A percentile compares a stretch with the other conserved stretches of the same genome.
phyloP scores from a whole-genome alignment of 2,329 filamentous ascomycete species.

The Chalara sp. region DNA sequence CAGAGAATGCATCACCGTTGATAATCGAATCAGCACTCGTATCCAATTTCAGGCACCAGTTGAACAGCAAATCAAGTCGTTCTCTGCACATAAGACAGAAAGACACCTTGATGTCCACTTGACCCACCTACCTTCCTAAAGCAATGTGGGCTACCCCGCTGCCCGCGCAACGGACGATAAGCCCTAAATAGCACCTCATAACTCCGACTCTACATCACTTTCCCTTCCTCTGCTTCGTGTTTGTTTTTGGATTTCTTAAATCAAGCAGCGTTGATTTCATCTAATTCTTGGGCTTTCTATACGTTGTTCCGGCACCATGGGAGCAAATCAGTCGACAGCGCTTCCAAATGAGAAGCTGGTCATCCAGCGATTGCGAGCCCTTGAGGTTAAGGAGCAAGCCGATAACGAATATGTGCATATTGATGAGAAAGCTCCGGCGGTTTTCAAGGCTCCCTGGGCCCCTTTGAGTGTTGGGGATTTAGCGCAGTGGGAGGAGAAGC shows the following conservation, averaged over 20 bases:
- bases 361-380: constrained; percentile 35
- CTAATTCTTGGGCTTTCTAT: neutral
- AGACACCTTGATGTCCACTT: neutral
- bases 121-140: neutral
- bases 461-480: constrained; percentile 44
- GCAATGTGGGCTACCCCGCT: neutral
- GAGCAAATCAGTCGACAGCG: constrained; percentile 19
- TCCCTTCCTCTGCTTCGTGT: too few species aligned
- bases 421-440: constrained; percentile 30
- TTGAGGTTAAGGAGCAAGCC: constrained; percentile 37
- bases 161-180: too few species aligned
- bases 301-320: constrained; percentile 14
- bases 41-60: too few species aligned
- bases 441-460: constrained; percentile 26
- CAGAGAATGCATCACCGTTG: constrained; percentile 1
- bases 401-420: constrained; percentile 40
- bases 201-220: too few species aligned
- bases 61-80: neutral
- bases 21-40: neutral
- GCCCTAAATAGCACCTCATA: too few species aligned
- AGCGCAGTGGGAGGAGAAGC: constrained; percentile 51
- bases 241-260: too few species aligned
- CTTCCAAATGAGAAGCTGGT: constrained; percentile 32
- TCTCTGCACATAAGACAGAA: neutral
- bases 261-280: too few species aligned